Evolutionary conservation across 192 early-diverging fungal genomes (phyloP).

Genomic region (Rhizoclosmatium sp.): DNA sequence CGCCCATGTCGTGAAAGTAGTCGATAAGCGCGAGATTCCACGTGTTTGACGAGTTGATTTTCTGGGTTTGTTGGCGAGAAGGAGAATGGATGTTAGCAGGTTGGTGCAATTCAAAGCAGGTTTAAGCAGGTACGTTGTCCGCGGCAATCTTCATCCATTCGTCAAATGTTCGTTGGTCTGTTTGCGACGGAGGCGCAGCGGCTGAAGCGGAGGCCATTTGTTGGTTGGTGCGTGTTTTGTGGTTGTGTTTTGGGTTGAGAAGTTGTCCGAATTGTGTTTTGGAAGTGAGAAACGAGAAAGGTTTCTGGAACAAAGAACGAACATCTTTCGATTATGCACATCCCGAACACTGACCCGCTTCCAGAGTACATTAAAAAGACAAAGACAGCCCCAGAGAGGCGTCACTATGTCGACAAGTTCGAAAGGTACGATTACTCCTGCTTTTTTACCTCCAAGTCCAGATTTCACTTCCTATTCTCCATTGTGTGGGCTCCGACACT

Average conservation of each 20-base stretch:
- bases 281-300: not conserved
- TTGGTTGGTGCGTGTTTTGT: not conserved
- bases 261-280: not conserved
- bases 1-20: conserved; percentile 95
- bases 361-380: conserved; percentile 36
- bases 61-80: conserved; percentile 55
- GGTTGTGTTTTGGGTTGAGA: not conserved
- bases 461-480: too few relatives aligned
- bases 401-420: conserved; percentile 42
- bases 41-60: conserved; percentile 93
- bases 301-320: not conserved
- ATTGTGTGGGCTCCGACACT: not conserved
- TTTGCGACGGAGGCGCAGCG: not conserved
- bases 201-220: not conserved
- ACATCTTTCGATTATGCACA: not conserved
- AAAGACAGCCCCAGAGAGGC: conserved; percentile 29
- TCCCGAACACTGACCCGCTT: conserved; percentile 13
- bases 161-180: conserved; percentile 75
- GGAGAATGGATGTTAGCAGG: not conserved
- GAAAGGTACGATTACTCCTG: conserved; percentile 23
- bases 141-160: conserved; percentile 99
- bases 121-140: conserved; percentile 71
- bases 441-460: not conserved
- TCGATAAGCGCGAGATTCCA: conserved; percentile 99
- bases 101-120: too few relatives aligned